phyloP scores from a whole-genome alignment of 768 basidiomycete species.

The Agrocybe praecox region DNA sequence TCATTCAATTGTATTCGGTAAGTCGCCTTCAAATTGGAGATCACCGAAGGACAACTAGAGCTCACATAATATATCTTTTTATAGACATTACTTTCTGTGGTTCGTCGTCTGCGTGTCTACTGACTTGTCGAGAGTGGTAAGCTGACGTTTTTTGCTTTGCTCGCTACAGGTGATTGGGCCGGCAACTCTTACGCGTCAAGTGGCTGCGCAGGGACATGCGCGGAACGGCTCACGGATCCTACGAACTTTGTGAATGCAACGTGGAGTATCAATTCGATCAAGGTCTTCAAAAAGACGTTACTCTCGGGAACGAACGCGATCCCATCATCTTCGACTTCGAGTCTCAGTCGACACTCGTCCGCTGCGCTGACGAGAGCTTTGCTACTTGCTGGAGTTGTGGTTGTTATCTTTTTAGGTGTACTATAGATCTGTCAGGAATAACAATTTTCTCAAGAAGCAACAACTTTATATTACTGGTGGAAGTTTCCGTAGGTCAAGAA shows the following conservation, averaged over 20 bases:
- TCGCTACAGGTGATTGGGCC: slow-evolving; percentile 71
- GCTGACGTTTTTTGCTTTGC: not conserved
- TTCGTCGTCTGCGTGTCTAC: slow-evolving; percentile 26
- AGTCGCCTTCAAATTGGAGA: slow-evolving; percentile 21
- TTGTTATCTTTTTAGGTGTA: not conserved
- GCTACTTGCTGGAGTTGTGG: not conserved
- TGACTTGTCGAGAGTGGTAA: not conserved
- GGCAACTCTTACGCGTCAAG: slow-evolving; percentile 75
- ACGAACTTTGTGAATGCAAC: slow-evolving; percentile 80
- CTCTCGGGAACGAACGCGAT: slow-evolving; percentile 9
- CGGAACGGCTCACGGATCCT: slow-evolving; percentile 63
- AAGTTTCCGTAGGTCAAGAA: too few relatives aligned
- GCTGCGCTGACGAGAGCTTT: not conserved
- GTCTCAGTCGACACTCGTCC: not conserved
- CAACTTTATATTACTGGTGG: too few relatives aligned
- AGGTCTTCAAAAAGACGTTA: slow-evolving; percentile 65
- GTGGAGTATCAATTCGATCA: slow-evolving; percentile 80
- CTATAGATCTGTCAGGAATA: too few relatives aligned
- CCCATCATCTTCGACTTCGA: slow-evolving; percentile 1
- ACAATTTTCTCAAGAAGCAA: too few relatives aligned
- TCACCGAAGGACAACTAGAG: too few relatives aligned
- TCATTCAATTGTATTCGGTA: slow-evolving; percentile 78
- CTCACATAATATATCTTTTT: not conserved
- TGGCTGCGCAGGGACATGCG: slow-evolving; percentile 75
- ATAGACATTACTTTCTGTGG: slow-evolving; percentile 88